Evolutionary conservation across 208 protist genomes (phyloP), one percentile per base, ranked within the genome.

Genomic region (Paratrypanosoma confusum): DNA sequence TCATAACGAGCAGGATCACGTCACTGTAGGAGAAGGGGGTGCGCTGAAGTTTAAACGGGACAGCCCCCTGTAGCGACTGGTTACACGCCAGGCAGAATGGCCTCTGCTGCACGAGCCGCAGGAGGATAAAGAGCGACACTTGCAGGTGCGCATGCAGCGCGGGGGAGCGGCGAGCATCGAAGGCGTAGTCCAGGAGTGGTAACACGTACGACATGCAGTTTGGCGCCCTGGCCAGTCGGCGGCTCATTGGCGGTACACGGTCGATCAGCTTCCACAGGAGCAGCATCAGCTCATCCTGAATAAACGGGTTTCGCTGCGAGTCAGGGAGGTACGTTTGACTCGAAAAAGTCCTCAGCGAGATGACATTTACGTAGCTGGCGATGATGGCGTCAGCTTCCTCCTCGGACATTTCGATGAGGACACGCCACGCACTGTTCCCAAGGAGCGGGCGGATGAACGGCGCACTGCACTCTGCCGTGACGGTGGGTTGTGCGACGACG

Each of bases 261-360:
- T 89, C 81, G 14, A 93, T 50, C 20, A 93, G 64, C 47, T 77
- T 66, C 70, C 75, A 90, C n/a, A 93, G 57, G 17, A 93, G 61
- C 58, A 90, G 49, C 66, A 93, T 76, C 11, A 86, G 71, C 47
- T 88, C 73, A 45, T 83, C 65, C 25, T 86, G 66, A 5, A 57
- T 70, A 24, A 36, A 3, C 17, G 89, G 67, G 16, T 27, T 55
- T 22, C 43, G 61, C 47, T 88, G 76, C 13, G 85, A 90, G 29
- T 75, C 72, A 7, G 81, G 81, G 11, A 88, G 54, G 50, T 67
- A 65, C 14, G 74, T 90, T 44, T 70, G 67, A 28, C 64, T 60
- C 3, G 68, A 47, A 61, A 80, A 85, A 32, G 59, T 50, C 20
- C 68, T 70, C 13, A 88, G 57, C 5, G 67, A 54, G 24, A 90